Conservation (phyloP, 192 early-diverging fungal genomes). For the Jimgerdemannia flammicorona region DNA sequence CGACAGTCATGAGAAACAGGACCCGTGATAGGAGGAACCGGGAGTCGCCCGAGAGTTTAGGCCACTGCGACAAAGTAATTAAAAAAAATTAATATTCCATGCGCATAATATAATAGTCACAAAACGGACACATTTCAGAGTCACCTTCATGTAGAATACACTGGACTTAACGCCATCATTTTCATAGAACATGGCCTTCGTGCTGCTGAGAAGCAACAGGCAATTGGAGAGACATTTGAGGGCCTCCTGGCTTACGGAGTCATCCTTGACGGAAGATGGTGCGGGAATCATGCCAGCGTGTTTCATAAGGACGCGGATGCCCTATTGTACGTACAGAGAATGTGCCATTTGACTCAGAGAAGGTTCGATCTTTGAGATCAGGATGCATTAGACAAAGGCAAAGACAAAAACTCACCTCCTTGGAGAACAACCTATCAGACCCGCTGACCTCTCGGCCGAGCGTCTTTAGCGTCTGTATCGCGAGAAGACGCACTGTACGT, state of each 20-base stretch:
- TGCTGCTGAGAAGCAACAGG: background rate
- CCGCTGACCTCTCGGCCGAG: background rate
- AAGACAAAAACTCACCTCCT: background rate
- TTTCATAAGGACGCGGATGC: background rate
- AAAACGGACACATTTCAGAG: background rate
- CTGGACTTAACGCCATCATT: background rate
- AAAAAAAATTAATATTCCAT: background rate
- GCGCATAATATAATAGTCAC: background rate
- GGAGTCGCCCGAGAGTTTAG: background rate
- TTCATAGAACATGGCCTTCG: background rate
- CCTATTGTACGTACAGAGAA: background rate
- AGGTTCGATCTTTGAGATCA: too few relatives aligned
- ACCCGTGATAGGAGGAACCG: conserved; percentile 40
- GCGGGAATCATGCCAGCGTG: background rate
- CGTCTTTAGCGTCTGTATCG: background rate
- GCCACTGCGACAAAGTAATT: background rate
- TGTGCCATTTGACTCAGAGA: background rate
- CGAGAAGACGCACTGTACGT: background rate
- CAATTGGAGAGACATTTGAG: background rate
- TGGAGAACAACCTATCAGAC: background rate
- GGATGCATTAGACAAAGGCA: background rate
- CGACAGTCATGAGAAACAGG: conserved; percentile 64
- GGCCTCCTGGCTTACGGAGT: background rate
- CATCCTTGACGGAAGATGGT: background rate
- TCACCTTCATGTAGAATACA: background rate